phyloP scores from a whole-genome alignment of 148 eudicot species.

The Diospyros kaki region DNA sequence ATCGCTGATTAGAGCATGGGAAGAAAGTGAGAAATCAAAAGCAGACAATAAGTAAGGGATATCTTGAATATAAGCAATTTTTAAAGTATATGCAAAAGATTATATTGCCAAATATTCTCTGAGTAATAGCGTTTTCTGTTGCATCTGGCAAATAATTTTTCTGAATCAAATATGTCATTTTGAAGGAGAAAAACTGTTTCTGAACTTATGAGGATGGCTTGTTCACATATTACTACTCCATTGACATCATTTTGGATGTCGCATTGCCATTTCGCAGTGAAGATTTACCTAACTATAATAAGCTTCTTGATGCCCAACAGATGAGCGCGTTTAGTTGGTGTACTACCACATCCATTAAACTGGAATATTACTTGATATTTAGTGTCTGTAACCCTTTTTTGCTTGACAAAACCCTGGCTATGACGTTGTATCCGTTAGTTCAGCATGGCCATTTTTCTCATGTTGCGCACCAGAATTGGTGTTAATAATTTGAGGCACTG shows the following conservation, averaged over 20 bases:
- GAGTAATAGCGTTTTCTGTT: neutral
- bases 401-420: neutral
- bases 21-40: constrained; percentile 85
- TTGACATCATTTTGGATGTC: no score
- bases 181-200: no score
- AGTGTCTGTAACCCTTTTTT: neutral
- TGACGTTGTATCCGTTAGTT: neutral
- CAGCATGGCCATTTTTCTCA: neutral
- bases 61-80: neutral
- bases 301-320: neutral
- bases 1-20: constrained; percentile 91
- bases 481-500: neutral
- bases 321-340: neutral
- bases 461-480: neutral
- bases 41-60: constrained; percentile 76
- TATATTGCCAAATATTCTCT: neutral
- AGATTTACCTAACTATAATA: neutral
- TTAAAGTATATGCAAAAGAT: neutral
- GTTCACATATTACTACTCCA: no score
- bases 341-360: neutral
- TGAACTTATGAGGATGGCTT: no score
- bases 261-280: no score
- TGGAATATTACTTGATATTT: neutral
- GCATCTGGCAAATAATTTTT: neutral
- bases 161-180: no score